Percentiles rank a stretch among this genome's conserved stretches.
Conservation (phyloP, 208 protist genomes). For the Borovskyia barvae region DNA sequence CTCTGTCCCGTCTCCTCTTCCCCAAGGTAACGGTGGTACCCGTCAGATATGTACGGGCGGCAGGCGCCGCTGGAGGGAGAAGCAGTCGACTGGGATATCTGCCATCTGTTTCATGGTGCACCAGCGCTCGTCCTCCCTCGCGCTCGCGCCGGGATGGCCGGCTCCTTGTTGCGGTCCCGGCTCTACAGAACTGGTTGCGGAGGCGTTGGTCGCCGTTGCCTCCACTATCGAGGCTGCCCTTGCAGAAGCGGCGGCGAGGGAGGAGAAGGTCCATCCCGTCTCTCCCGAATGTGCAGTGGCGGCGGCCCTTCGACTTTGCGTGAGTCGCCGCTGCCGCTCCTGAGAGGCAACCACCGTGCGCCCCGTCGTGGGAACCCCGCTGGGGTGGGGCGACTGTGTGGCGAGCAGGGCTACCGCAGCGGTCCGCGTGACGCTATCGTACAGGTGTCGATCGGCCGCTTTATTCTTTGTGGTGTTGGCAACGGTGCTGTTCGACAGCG, state of each 20-base stretch:
- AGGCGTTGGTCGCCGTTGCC: not conserved
- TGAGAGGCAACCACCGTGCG: not conserved
- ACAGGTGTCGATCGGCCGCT: conserved; percentile 21
- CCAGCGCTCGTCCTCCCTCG: conserved; percentile 17
- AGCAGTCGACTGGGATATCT: conserved; percentile 43
- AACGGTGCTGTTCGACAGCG: not conserved
- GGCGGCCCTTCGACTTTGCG: not conserved
- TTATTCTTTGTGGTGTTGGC: not conserved
- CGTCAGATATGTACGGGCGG: conserved; percentile 21
- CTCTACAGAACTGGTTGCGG: not conserved
- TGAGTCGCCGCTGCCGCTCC: not conserved
- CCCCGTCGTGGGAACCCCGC: not conserved
- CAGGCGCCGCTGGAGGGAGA: conserved; percentile 56
- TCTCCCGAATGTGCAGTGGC: not conserved
- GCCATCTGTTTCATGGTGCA: conserved; percentile 34
- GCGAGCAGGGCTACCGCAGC: not conserved
- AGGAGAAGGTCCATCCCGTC: conserved; percentile 4
- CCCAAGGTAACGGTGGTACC: no score
- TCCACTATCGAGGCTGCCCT: not conserved
- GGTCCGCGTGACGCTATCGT: conserved; percentile 28
- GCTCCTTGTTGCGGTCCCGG: not conserved
- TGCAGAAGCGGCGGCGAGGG: no score
- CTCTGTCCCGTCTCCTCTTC: no score
- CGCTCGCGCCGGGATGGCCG: not conserved
- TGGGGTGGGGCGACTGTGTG: not conserved